A percentile compares a stretch with the other conserved stretches of the same genome.
Evolutionary conservation across 495 filamentous ascomycete species (phyloP).

Genomic region (Extremus antarcticus): DNA sequence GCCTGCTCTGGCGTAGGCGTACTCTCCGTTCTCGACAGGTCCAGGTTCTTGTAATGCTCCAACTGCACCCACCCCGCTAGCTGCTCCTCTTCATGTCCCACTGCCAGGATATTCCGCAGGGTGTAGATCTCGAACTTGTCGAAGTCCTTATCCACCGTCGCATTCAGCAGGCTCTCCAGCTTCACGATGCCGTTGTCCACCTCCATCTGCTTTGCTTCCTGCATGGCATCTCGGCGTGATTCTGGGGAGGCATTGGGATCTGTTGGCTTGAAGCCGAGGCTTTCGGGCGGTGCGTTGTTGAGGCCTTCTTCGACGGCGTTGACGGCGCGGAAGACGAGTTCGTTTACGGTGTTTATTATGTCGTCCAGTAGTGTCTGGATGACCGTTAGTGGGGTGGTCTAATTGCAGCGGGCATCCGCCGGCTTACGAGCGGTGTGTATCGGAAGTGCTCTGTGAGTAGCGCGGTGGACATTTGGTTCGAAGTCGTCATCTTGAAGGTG

Average conservation of each 20-base stretch:
- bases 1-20: conserved; percentile 54
- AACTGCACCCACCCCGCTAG: conserved; percentile 67
- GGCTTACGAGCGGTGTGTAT: conserved; percentile 78
- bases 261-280: conserved; percentile 55
- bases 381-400: conserved; percentile 13
- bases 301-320: conserved; percentile 74
- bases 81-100: conserved; percentile 38
- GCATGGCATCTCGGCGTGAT: conserved; percentile 39
- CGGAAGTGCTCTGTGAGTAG: conserved; percentile 93
- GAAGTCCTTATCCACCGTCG: conserved; percentile 66
- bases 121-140: conserved; percentile 75
- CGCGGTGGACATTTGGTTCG: conserved; percentile 46
- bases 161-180: conserved; percentile 85
- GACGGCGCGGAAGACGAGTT: conserved; percentile 73
- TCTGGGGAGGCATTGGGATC: conserved; percentile 9
- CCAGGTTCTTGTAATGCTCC: conserved; percentile 67
- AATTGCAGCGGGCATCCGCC: too few relatives aligned
- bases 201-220: conserved; percentile 53
- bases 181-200: conserved; percentile 85
- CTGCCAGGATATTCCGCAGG: conserved; percentile 75
- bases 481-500: conserved; percentile 34
- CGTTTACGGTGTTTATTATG: conserved; percentile 92
- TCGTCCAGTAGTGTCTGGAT: conserved; percentile 83
- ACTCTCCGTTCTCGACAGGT: conserved; percentile 20
- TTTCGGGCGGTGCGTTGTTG: conserved; percentile 53